Evolutionary conservation across 108 stramenopile species (phyloP), one percentile per base, ranked within the genome.

Genomic region (Cyclotella choctawhatcheeana): DNA sequence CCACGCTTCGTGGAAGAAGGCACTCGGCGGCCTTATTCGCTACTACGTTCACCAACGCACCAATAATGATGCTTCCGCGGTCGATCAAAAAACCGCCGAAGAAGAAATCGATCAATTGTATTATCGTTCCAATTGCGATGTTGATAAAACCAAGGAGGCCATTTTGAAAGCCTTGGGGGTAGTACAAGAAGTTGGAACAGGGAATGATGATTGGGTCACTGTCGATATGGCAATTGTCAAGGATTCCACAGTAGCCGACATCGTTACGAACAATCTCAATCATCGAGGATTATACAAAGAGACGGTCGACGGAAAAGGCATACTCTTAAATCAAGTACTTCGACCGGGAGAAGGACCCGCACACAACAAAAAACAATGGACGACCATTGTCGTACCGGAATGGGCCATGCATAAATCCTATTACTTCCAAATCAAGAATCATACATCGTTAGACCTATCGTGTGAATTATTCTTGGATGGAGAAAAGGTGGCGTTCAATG

Each of bases 291-390:
- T n/a, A 25, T 34, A 55, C 50, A 33, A 31, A 24, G 14, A 70
- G 25, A 66, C 64, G 24, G 32, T 45, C 24, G 77, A 73, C 33
- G 50, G 51, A 0, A 79, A 58, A 40, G 72, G 72, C 10, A 30
- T 79, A 12, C 30, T 51, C 17, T 27, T 79, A 34, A 25, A 55
- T 1, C 40, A 68, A 44, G 26, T 55, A 17, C 18, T 55, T 37
- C 75, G 71, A 27, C 52, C 64, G 0, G 77, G 77, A n/a, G 77
- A 79, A 68, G 77, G 77, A 59, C 77, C 77, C n/a, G 77, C 77
- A 16, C 73, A 74, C 33, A 26, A 52, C 16, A 64, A 56, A 12
- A 65, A 73, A 44, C 35, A 35, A 30, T 79, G 77, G 77, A 73
- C 72, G 2, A 79, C 60, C 27, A 60, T 79, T n/a, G 25, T 79